These are phyloP conservation scores for Tricholoma sp. DNA, from an alignment of 768 basidiomycete genomes.

Conservation along the genomic window DNA sequence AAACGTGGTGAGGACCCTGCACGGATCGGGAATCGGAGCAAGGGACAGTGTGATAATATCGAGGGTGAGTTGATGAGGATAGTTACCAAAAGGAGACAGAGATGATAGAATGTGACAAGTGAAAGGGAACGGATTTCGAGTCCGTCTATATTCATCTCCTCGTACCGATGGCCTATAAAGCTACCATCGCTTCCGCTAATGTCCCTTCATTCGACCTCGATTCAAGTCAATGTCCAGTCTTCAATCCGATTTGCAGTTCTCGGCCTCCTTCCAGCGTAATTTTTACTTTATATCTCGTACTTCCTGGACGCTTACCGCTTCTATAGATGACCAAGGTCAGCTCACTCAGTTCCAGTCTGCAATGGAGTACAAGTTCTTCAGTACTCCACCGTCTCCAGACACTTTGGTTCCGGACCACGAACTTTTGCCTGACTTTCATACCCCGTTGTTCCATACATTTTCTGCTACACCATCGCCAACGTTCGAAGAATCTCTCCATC, in stretches of 20 bases:
- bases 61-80: constrained; percentile 16
- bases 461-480: constrained; percentile 12
- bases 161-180: constrained; percentile 20
- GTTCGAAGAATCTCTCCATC: constrained; percentile 1
- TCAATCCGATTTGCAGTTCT: constrained; percentile 9
- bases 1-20: too few relatives aligned
- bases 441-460: constrained; percentile 4
- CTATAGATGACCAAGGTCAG: constrained; percentile 7
- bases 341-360: constrained; percentile 2
- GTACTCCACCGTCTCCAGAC: background rate
- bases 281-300: background rate
- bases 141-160: background rate
- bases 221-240: constrained; percentile 5
- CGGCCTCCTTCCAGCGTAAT: constrained; percentile 3
- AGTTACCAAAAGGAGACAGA: constrained; percentile 6
- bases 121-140: constrained; percentile 13
- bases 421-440: constrained; percentile 1
- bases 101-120: constrained; percentile 18
- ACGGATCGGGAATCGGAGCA: background rate
- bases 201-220: background rate
- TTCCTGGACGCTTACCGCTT: background rate
- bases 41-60: constrained; percentile 23
- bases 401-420: constrained; percentile 6
- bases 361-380: constrained; percentile 3
- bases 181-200: background rate